Evolutionary conservation across 2,329 filamentous ascomycete species (phyloP).

Genomic region (Epichloe sibirici): DNA sequence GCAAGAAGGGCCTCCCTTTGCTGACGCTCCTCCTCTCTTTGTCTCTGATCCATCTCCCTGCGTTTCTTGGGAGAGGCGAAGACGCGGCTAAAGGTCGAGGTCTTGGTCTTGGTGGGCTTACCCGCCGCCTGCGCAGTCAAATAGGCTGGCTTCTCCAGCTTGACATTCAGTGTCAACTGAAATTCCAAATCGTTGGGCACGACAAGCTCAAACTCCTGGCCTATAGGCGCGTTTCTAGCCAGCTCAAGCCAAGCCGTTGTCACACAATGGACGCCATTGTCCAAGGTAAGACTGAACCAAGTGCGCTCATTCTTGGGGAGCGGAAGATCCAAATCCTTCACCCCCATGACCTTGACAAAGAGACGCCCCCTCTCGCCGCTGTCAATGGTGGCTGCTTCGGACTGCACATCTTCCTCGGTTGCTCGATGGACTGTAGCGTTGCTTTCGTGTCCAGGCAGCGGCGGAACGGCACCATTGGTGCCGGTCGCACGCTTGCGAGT

Average conservation of each 20-base stretch:
- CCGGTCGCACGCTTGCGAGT: constrained; percentile 37
- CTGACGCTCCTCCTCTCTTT: constrained; percentile 64
- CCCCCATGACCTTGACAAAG: constrained; percentile 97
- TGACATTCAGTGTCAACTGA: constrained; percentile 91
- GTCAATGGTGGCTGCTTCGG: constrained; percentile 53
- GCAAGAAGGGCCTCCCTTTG: constrained; percentile 52
- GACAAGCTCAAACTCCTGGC: constrained; percentile 95
- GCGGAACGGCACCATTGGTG: constrained; percentile 55
- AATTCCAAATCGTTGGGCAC: constrained; percentile 98
- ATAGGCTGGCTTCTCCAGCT: constrained; percentile 70
- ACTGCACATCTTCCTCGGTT: constrained; percentile 52
- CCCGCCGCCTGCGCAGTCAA: constrained; percentile 37
- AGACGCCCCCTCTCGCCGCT: constrained; percentile 78
- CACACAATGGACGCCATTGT: constrained; percentile 95
- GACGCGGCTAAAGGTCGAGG: constrained; percentile 81
- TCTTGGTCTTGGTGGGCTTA: constrained; percentile 58
- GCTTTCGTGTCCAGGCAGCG: constrained; percentile 78
- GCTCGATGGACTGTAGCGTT: constrained; percentile 57
- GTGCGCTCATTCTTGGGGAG: constrained; percentile 82
- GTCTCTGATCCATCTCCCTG: constrained; percentile 79
- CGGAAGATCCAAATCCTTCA: constrained; percentile 88
- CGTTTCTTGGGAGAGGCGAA: constrained; percentile 94
- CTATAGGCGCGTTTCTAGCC: constrained; percentile 83
- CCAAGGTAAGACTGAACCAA: constrained; percentile 92
- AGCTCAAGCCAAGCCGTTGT: constrained; percentile 93